Evolutionary conservation across 345 rosid species (phyloP), one percentile per base, ranked within the genome.

Genomic region (Aquilaria malaccensis): DNA sequence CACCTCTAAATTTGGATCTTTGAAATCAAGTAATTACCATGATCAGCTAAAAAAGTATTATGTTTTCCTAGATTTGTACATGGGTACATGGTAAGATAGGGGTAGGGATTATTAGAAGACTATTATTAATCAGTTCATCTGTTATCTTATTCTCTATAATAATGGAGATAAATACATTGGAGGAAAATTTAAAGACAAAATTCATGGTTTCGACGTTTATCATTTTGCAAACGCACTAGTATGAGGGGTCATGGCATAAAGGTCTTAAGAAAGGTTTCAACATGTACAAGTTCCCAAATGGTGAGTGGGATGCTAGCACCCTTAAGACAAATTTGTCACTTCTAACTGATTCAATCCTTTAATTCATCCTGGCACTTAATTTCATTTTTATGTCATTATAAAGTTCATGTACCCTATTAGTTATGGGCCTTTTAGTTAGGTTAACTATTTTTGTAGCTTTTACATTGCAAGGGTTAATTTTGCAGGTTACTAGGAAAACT

Each of bases 171-270:
- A 78, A 70, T 94, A 90, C 41, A 85, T 84, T 2, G 97, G 99
- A 32, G 99, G 90, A 70, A 90, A 88, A 68, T 94, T 84, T 55
- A 90, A 96, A 43, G 99, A 88, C 62, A 90, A 90, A 76, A 80
- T 94, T 32, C 96, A 94, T 52, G 99, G 97, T 1, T 90, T 94
- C 13, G 97, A 96, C 43, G 84, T 86, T 30, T 94, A 94, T 63
- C 91, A 78, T 69, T 94, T 94, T 22, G 88, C 88, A 22, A 88
- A 88, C 64, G 95, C 99, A 94, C 45, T 82, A 84, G 66, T 90
- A 94, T 0, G 95, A 94, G 74, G 99, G 99, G 3, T 89, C 96
- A 11, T 94, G 99, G 99, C 97, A 94, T 29, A 97, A 94, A 76
- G 96, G 96, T 48, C 81, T 80, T 65, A 90, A 82, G 60, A 97